phyloP scores from a whole-genome alignment of 2,329 filamentous ascomycete genomes.

The Knoxdaviesia capensis region DNA sequence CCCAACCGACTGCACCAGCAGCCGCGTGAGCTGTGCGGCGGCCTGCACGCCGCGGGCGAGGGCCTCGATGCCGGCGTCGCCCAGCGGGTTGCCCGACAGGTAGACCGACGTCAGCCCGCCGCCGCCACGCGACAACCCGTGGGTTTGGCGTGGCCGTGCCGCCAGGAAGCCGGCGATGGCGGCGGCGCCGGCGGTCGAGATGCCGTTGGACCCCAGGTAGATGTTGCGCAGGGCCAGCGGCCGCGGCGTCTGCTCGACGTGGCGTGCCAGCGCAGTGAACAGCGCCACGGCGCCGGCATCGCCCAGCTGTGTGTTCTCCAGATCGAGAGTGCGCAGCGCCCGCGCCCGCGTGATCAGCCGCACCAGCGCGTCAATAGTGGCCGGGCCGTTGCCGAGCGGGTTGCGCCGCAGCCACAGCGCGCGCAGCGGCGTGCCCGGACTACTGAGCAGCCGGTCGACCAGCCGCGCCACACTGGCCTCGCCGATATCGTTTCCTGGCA shows the following conservation, averaged over 20 bases:
- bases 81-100: constrained; percentile 17
- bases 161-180: constrained; percentile 14
- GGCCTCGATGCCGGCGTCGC: constrained; percentile 11
- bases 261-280: constrained; percentile 16
- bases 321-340: constrained; percentile 25
- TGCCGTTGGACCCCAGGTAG: constrained; percentile 17
- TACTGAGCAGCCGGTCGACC: constrained; percentile 21
- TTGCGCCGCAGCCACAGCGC: constrained; percentile 31
- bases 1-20: constrained; percentile 22
- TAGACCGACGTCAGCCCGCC: constrained; percentile 14
- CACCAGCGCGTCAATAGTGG: constrained; percentile 18
- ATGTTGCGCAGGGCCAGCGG: constrained; percentile 14
- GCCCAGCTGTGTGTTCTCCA: constrained; percentile 31
- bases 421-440: constrained; percentile 8
- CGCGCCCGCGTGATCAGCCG: constrained; percentile 20
- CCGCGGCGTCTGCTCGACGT: constrained; percentile 10
- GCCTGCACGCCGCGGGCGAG: constrained; percentile 13
- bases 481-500: constrained; percentile 33
- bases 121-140: no score
- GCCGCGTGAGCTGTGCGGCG: constrained; percentile 14
- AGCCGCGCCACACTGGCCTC: constrained; percentile 18
- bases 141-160: constrained; percentile 13
- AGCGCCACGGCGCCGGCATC: constrained; percentile 22
- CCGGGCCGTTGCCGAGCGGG: constrained; percentile 22
- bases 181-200: constrained; percentile 11